Base-by-base conservation (phyloP, 1,139 yeast species). In the Schizosaccharomyces versatilis region DNA sequence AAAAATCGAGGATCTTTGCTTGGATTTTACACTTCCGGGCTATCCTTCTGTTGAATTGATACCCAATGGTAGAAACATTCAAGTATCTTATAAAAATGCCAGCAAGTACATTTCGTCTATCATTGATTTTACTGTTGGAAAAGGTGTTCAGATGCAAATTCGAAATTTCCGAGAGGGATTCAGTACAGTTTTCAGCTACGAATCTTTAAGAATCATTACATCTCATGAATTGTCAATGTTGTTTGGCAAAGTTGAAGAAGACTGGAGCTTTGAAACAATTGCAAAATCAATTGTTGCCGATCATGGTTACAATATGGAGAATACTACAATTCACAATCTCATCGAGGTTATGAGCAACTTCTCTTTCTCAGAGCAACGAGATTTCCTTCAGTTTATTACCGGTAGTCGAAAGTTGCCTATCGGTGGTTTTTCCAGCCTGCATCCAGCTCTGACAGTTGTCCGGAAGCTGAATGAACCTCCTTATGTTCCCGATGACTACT, bases 341-440 rank as follows among this genome's bases (percentile, higher is more conserved):
- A 67, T 86, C 38, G 71, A 72, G 40, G 73, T 84, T 1, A 71
- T 90, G 74, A 65, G 76, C 3, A 69, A 69, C 6, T 81, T 86
- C 59, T 65, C 67, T 9, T 63, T 63, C 3, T 63, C 67, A 1
- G 82, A 86, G 59, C 77, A 82, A 59, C 73, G 97, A 53, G 69
- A 73, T 41, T 88, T 90, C 63, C 68, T 86, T 54, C 95, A 85
- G 65, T 90, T 90, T 66, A 71, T 88, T 59, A 90, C 98, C 0
- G 98, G 98, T 0, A 79, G 95, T 3, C 96, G 97, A 2, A 84
- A 81, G 61, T 68, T 90, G 54, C 98, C 98, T 0, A 77, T 86
- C 62, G 98, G 97, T 0, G 98, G 98, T 0, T 90, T 90, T 70
- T 82, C 81, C 62, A 76, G 84, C 1, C 71, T 90, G 57, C 73